Base-by-base conservation (phyloP, 2,329 filamentous ascomycete genomes). In the Cercospora citrullina region DNA sequence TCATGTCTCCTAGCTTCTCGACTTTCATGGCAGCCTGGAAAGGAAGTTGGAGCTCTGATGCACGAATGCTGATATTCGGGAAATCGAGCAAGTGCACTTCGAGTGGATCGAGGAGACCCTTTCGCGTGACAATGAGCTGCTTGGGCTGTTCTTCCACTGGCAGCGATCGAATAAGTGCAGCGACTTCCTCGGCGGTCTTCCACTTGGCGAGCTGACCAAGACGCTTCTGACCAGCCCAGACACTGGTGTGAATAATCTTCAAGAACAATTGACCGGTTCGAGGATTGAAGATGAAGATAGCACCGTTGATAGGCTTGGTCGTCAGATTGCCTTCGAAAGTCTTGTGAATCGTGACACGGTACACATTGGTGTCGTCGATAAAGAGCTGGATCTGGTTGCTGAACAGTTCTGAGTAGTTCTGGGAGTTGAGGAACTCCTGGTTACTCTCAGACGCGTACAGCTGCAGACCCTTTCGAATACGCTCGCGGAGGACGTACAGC, bases 21-120 rank as follows among this genome's bases (percentile, higher is more conserved):
- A 99, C 94, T 86, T 99, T 99, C 94, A 99, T 99, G 0, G 96
- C 96, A 65, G 95, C 95, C 81, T 99, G 96, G 91, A 99, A 99
- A 1, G 95, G 95, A 72, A 99, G 85, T 80, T 99, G 95, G 74
- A 99, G 83, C 81, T 99, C 95, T 0, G 95, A 99, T 10, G 95
- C 95, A 74, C 95, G 91, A 75, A 99, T 99, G 2, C 95, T 97
- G 73, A 99, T 99, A 79, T 99, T 99, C 64, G 95, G 95, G 85
- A 99, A 99, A 79, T 99, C 96, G 51, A 99, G 90, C 77, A 99
- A 81, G 78, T 99, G 96, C 16, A 99, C 95, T 80, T 99, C 95
- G 8, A 99, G 88, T 69, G 95, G 95, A 86, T 99, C 95, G 61
- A 99, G 84, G 60, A 99, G 86, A 87, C 95, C 95, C 84, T 99